Evolutionary conservation across 768 basidiomycete species (phyloP).

Genomic region (Amanita muscaria): DNA sequence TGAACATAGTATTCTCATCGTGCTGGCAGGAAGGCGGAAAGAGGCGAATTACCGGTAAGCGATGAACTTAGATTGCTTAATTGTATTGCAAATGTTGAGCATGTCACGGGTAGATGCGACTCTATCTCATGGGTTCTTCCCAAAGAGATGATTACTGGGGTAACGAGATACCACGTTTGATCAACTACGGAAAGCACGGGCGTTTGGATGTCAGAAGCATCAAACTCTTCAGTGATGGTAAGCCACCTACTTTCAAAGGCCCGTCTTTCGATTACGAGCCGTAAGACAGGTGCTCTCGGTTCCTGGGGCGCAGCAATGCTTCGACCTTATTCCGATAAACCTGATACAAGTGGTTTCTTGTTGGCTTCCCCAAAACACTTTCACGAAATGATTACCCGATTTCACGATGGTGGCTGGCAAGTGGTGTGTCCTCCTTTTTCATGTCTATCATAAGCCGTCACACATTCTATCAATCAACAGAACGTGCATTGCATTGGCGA

Average conservation of each 20-base stretch:
- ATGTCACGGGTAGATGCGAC: conserved; percentile 8
- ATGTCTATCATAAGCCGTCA: no score
- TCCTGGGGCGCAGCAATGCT: conserved; percentile 89
- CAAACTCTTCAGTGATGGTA: conserved; percentile 75
- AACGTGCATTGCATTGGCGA: conserved; percentile 89
- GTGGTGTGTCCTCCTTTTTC: conserved; percentile 44
- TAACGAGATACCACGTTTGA: conserved; percentile 42
- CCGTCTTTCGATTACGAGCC: no score
- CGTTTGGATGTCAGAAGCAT: conserved; percentile 55
- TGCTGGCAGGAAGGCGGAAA: conserved; percentile 52
- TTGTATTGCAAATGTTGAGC: background rate
- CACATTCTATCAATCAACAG: no score
- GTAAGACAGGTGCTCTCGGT: conserved; percentile 61
- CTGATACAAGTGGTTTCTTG: conserved; percentile 64
- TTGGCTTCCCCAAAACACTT: conserved; percentile 46
- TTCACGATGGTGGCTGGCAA: conserved; percentile 74
- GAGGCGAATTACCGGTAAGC: conserved; percentile 59
- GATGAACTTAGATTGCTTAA: no score
- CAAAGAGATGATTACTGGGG: conserved; percentile 60
- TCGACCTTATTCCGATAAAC: conserved; percentile 77
- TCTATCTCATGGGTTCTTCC: conserved; percentile 39
- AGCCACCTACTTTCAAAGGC: background rate
- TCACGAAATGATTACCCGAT: conserved; percentile 43
- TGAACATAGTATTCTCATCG: background rate
- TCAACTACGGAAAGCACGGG: conserved; percentile 47